Evolutionary conservation across 306 rosid genomes (phyloP).

Genomic region (Gillenia trifoliata): DNA sequence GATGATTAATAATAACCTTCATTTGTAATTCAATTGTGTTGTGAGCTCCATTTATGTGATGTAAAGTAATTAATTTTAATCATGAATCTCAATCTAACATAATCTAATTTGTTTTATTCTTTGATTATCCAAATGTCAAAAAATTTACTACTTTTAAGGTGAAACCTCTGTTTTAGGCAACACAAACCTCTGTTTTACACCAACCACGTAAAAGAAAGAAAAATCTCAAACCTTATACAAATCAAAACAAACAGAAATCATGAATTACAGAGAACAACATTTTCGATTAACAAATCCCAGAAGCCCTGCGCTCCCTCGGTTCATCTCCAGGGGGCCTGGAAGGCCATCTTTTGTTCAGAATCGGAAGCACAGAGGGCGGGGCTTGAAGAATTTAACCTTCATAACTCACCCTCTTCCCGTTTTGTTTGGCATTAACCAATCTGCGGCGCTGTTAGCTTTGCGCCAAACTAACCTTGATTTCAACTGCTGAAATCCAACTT

Average conservation of each 20-base stretch:
- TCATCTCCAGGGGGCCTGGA: neutral
- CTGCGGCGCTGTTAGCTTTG: neutral
- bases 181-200: neutral
- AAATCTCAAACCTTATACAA: neutral
- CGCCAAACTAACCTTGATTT: neutral
- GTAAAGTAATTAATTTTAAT: neutral
- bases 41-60: neutral
- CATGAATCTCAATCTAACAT: neutral
- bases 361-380: conserved; percentile 10
- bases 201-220: neutral
- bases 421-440: neutral
- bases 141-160: neutral
- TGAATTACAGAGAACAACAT: neutral
- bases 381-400: neutral
- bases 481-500: neutral
- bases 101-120: neutral
- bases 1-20: conserved; percentile 13
- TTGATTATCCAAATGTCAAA: neutral
- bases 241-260: neutral
- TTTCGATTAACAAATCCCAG: conserved; percentile 4
- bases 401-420: neutral
- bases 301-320: neutral
- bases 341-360: conserved; percentile 2
- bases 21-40: neutral
- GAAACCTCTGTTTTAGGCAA: neutral